Percentiles rank a stretch among this genome's conserved stretches.
phyloP scores from a whole-genome alignment of 768 basidiomycete genomes.

The Tubosaeta sp. region DNA sequence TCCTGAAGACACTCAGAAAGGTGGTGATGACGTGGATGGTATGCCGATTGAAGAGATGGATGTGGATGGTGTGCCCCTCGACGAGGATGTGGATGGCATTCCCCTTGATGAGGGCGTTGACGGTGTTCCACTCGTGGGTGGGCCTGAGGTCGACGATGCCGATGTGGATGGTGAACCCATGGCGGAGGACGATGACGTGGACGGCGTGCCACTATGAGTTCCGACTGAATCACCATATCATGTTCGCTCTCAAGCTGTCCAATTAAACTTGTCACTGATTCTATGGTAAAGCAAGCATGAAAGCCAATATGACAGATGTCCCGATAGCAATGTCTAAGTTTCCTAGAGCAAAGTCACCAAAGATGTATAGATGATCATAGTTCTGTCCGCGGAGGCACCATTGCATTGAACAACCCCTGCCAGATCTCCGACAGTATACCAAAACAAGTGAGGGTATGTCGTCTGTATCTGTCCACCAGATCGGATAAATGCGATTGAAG shows the following conservation, averaged over 20 bases:
- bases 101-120: slow-evolving; percentile 35
- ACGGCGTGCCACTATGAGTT: slow-evolving; percentile 36
- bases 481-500: slow-evolving; percentile 11
- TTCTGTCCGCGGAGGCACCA: slow-evolving; percentile 24
- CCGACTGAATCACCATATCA: not conserved
- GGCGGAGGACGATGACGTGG: slow-evolving; percentile 34
- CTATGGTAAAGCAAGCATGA: not conserved
- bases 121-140: slow-evolving; percentile 33
- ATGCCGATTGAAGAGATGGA: slow-evolving; percentile 47
- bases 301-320: not conserved
- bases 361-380: slow-evolving; percentile 14
- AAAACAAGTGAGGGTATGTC: slow-evolving; percentile 18
- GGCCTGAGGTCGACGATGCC: slow-evolving; percentile 11
- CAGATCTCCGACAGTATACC: slow-evolving; percentile 18
- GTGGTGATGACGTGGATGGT: slow-evolving; percentile 50
- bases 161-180: slow-evolving; percentile 29
- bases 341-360: not conserved
- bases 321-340: not conserved
- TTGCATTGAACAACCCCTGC: slow-evolving; percentile 11
- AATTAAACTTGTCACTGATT: not conserved
- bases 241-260: not conserved
- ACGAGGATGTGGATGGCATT: slow-evolving; percentile 23
- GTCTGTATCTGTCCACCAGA: slow-evolving; percentile 17
- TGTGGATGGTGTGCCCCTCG: slow-evolving; percentile 45
- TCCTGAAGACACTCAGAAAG: slow-evolving; percentile 30